Conservation (phyloP, 2,329 filamentous ascomycete species). For the Aspergillus fischeri region DNA sequence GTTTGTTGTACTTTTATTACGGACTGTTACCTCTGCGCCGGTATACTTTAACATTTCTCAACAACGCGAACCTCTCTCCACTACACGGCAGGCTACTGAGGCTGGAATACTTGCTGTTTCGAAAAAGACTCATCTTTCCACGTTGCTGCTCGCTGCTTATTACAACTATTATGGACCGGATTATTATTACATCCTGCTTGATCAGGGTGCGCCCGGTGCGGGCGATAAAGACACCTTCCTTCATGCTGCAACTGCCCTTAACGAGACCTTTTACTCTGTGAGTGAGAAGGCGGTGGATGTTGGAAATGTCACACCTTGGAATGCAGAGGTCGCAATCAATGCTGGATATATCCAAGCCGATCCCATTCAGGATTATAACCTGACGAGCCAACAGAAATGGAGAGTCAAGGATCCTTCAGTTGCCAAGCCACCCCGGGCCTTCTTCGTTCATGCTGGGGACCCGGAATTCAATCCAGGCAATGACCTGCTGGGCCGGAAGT, state of each 20-base stretch:
- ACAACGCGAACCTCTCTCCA: constrained; percentile 27
- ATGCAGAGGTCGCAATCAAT: constrained; percentile 6
- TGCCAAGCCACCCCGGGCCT: constrained; percentile 18
- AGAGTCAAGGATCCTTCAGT: constrained; percentile 15
- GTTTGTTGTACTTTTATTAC: no score
- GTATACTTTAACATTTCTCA: constrained; percentile 39
- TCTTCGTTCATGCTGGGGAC: constrained; percentile 31
- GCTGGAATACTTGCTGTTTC: constrained; percentile 31
- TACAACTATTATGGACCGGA: constrained; percentile 30
- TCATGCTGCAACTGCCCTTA: constrained; percentile 22
- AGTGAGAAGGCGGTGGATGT: constrained; percentile 20
- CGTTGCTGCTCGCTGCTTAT: constrained; percentile 31
- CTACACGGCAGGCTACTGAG: constrained; percentile 30
- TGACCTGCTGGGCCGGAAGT: constrained; percentile 20
- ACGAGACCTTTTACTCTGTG: constrained; percentile 21
- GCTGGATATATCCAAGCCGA: constrained; percentile 20
- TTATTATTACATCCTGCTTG: constrained; percentile 26
- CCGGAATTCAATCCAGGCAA: constrained; percentile 28
- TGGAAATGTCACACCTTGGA: constrained; percentile 8
- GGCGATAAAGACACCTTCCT: constrained; percentile 30
- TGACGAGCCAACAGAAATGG: constrained; percentile 17
- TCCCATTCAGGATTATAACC: constrained; percentile 27
- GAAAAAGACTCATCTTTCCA: constrained; percentile 27
- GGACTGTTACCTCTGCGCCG: constrained; percentile 9
- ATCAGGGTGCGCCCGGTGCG: constrained; percentile 26